Base-by-base conservation (phyloP, 257 asterid genomes). In the Fraxinus anomala region DNA sequence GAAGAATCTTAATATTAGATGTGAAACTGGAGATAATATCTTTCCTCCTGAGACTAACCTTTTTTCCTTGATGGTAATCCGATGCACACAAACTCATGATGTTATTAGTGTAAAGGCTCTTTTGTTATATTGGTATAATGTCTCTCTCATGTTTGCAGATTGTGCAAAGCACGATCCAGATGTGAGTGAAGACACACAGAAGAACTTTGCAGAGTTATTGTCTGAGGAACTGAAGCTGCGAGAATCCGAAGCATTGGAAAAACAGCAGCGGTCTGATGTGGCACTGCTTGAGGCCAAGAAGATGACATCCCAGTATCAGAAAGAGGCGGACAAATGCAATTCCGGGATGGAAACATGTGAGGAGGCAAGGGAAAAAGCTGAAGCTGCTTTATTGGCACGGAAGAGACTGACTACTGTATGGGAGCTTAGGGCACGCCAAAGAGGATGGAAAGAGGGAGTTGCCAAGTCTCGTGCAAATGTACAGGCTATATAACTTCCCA, bases 91-190 rank as follows among this genome's bases (percentile, higher is more conserved):
- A 13, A 16, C 7, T 47, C 59, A 4, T 47, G 1, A 16, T 47
- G 21, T 14, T 47, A 47, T 14, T 16, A 47, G n/a, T 5, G 0
- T 16, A 47, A 47, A 47, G 21, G 21, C 59, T 16, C 6, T 47
- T 47, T 47, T 14, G 59, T 47, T 16, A 3, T 47, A 47, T 16
- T 47, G 56, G 2, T 47, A 47, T 47, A 47, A 47, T 47, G 8
- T 49, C 7, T 59, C 75, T 67, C 31, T 47, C 59, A 36, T 66
- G 13, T 63, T 73, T 69, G 36, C 89, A 94, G 98, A 94, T 83
- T 94, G 98, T 74, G 94, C 92, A 8, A 94, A 91, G 87, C 97
- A 83, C 68, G 97, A 94, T 74, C 96, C 97, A 59, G 97, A 91
- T 28, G 92, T 92, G 74, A 87, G 86, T 21, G 96, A 91, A 79